phyloP scores from a whole-genome alignment of 345 rosid genomes.

The Chamaenerion angustifolium region DNA sequence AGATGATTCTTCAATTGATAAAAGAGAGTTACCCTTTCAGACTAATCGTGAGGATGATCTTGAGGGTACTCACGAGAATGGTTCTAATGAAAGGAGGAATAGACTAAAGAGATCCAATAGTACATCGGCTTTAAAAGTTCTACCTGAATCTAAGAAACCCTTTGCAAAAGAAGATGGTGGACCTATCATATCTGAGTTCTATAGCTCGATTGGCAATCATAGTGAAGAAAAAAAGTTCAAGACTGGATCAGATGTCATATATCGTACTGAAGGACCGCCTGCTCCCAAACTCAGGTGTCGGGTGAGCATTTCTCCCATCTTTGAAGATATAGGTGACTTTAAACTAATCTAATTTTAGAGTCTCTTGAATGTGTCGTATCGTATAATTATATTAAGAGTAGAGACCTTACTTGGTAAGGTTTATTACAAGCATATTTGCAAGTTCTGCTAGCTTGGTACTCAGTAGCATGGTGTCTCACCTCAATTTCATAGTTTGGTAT shows the following conservation, averaged over 20 bases:
- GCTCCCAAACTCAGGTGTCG: slow-evolving; percentile 59
- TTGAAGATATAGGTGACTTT: neutral
- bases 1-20: slow-evolving; percentile 16
- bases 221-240: slow-evolving; percentile 19
- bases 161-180: slow-evolving; percentile 40
- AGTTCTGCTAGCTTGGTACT: no score
- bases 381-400: no score
- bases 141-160: slow-evolving; percentile 34
- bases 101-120: slow-evolving; percentile 78
- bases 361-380: no score
- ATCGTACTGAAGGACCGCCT: slow-evolving; percentile 33
- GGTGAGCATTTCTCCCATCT: slow-evolving; percentile 32
- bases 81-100: slow-evolving; percentile 37
- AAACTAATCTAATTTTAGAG: neutral
- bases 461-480: no score
- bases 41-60: slow-evolving; percentile 14
- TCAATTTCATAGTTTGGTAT: no score
- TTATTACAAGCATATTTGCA: no score
- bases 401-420: no score
- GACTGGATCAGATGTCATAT: slow-evolving; percentile 22
- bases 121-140: slow-evolving; percentile 47
- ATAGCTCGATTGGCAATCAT: slow-evolving; percentile 36
- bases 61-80: slow-evolving; percentile 12
- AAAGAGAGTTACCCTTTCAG: slow-evolving; percentile 17
- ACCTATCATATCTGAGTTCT: slow-evolving; percentile 64